Conservation (phyloP, 495 filamentous ascomycete genomes). For the Haplographium delicatum region DNA sequence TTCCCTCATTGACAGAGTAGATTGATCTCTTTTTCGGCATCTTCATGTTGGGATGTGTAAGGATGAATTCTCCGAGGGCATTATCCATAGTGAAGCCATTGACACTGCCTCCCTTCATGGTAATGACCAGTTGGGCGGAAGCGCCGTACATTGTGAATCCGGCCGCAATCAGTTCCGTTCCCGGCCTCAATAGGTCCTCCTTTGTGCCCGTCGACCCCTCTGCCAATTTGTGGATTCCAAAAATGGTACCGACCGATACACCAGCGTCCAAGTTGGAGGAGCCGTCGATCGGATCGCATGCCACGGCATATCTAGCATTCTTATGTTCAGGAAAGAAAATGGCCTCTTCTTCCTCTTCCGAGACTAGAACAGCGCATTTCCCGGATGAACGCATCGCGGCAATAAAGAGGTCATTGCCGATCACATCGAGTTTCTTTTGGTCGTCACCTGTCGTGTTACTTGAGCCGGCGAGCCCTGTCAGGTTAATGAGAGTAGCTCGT, state of each 20-base stretch:
- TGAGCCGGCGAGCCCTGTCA: slow-evolving; percentile 89
- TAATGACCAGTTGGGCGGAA: slow-evolving; percentile 91
- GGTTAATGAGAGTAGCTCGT: slow-evolving; percentile 92
- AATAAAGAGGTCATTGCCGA: slow-evolving; percentile 96
- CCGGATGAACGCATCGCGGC: slow-evolving; percentile 87
- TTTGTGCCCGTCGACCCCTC: slow-evolving; percentile 64
- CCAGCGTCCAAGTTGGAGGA: slow-evolving; percentile 96
- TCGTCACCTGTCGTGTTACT: slow-evolving; percentile 95
- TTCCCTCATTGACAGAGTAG: slow-evolving; percentile 98
- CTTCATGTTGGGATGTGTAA: slow-evolving; percentile 91
- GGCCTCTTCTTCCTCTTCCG: slow-evolving; percentile 90
- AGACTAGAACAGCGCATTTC: slow-evolving; percentile 84
- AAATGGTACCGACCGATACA: slow-evolving; percentile 97
- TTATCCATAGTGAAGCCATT: slow-evolving; percentile 98
- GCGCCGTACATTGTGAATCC: slow-evolving; percentile 99
- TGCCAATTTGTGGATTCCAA: slow-evolving; percentile 84
- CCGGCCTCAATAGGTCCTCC: slow-evolving; percentile 81
- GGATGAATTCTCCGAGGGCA: slow-evolving; percentile 95
- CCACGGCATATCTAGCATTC: slow-evolving; percentile 85
- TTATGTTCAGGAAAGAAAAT: slow-evolving; percentile 80
- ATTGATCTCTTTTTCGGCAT: slow-evolving; percentile 77
- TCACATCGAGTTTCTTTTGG: slow-evolving; percentile 99
- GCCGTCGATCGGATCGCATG: slow-evolving; percentile 97
- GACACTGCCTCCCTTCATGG: slow-evolving; percentile 88
- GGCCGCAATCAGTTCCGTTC: slow-evolving; percentile 84